Base-by-base conservation (phyloP, 257 asterid genomes). In the Solanum pennellii region DNA sequence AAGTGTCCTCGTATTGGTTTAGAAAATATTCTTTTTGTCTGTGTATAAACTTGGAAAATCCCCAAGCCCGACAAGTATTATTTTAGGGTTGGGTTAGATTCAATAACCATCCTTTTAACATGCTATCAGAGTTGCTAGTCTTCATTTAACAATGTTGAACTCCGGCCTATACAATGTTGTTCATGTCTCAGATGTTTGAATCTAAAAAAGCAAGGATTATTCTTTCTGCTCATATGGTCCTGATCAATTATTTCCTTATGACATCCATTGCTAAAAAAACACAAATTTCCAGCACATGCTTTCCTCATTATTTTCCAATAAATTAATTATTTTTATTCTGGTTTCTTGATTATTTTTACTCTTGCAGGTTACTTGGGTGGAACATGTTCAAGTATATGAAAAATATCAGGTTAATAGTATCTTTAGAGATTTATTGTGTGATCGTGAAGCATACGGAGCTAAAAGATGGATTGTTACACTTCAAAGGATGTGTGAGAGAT, bases 301-400 rank as follows among this genome's bases (percentile, higher is more conserved):
- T 18, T 35, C 14, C 2, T 9, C 39, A 35, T 2, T 1, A 20
- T 35, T 37, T 62, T 73, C 8, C 82, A 21, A 23, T 7, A 12
- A 37, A 16, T 12, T 21, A 74, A 37, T 37, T 37, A 37, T 37
- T 37, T 73, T 74, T 14, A 16, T 16, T 80, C 27, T 47, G n/a
- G 3, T 9, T 56, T 47, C 12, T 79, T 79, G 65, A 45, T 73
- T 9, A 35, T 73, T 9, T 27, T 12, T 45, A 15, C 41, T 79
- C 6, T 86, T 20, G 9, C 60, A 96, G 99, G 93, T 96, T 73
- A 93, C 94, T 77, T 96, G 99, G 98, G 76, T 96, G 7, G 98
- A 95, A 69, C 98, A 95, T 86, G 94, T 95, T 84, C 94, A 96
- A 92, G 95, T 95, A 84, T 95, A 93, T 23, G 98, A 93, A 82